Base-by-base conservation (phyloP, 768 basidiomycete genomes). In the Candolleomyces eurysporus region DNA sequence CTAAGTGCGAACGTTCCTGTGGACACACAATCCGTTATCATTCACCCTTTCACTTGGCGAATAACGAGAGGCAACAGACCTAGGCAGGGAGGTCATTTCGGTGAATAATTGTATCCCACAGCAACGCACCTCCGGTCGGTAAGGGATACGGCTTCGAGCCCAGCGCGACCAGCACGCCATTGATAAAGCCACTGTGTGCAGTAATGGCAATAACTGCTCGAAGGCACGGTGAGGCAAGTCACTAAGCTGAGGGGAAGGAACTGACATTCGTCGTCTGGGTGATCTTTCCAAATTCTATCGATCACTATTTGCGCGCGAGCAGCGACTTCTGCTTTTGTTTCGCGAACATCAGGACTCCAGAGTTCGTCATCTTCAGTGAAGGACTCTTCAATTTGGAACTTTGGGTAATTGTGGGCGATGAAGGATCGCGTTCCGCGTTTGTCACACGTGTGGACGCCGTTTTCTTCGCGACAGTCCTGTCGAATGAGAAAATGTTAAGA, bases 391-490 rank as follows among this genome's bases (percentile, higher is more conserved):
- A 90, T 79, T 8, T 56, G 63, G 67, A 86, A 86, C 5, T 72
- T 69, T 0, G 86, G 84, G 67, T 84, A 90, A 6, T 77, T 65
- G 0, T 61, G 59, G 0, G 70, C 65, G 61, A 92, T 86, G 58
- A 82, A 78, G 5, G 65, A 60, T 8, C 57, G 39, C 0, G 82
- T 76, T 36, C 73, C 76, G 19, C 77, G 76, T 63, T 82, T 80
- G 70, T 92, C 90, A 66, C 89, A 91, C 0, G 89, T 90, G 61
- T 91, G 89, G 1, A 83, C 79, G 0, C 89, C 84, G 61, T 84
- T 82, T 62, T 79, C 79, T 70, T 92, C 91, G 32, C 90, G 83
- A 52, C 84, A 81, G 61, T 87, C 80, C 91, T 92, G 60, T 8
- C 49, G 36, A 14, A 46, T 48, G 22, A 43, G 9, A 14, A 61